Base-by-base conservation (phyloP, 2,329 filamentous ascomycete genomes). In the Bisporella sp. region DNA sequence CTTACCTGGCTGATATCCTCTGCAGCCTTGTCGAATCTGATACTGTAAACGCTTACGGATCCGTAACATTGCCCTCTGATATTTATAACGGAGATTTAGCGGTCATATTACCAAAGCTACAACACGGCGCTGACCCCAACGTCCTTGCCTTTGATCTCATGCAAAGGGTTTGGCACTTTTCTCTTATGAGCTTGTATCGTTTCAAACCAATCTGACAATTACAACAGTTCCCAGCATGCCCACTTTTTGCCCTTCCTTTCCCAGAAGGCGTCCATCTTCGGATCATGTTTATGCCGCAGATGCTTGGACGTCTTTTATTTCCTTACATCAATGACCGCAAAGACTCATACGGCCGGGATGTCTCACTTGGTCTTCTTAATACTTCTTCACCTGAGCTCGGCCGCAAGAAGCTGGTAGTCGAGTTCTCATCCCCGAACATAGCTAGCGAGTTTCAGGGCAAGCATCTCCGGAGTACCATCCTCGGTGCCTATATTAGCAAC, bases 391-490 rank as follows among this genome's bases (percentile, higher is more conserved):
- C 45, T 13, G n/a, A 28, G 7, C n/a, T 31, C 28, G 44, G 37
- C 5, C 8, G 30, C 9, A 46, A 75, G 65, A 70, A 58, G 47
- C 62, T 83, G 54, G 76, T 84, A 46, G 73, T 85, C 52, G 81
- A 85, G 62, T 85, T 84, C 68, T 82, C 79, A 5, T 82, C 78
- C 40, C 81, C 81, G 42, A 85, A 85, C 62, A 84, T 85, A 47
- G 81, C 81, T 33, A 85, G 83, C 64, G 78, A 80, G 32, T 84
- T 84, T 69, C 80, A 83, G 60, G 79, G 79, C 6, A 80, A 80
- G 46, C 81, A 85, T 66, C 66, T 85, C 64, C 72, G 81, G 59
- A 82, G 78, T 67, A 84, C 81, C 45, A 84, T 85, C 62, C 83
- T 85, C 51, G 81, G 81, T 56, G 81, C 80, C 50, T 49, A 49